Percentiles rank a stretch among this genome's conserved stretches.
Conservation (phyloP, 2,329 filamentous ascomycete species). For the Alternaria atra region DNA sequence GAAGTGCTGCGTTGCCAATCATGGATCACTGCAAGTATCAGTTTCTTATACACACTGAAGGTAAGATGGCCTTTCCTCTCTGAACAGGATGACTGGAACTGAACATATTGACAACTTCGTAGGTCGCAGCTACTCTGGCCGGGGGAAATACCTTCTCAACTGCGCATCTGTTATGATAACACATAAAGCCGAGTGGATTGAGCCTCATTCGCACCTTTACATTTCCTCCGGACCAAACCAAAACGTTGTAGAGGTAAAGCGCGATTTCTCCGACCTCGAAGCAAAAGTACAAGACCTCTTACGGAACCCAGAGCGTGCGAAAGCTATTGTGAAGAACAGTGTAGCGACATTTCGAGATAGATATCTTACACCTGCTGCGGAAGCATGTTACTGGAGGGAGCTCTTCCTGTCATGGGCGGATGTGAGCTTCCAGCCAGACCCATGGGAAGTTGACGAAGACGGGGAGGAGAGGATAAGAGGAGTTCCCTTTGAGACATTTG, state of each 20-base stretch:
- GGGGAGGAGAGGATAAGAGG: slow-evolving; percentile 1
- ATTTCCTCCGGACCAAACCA: slow-evolving; percentile 22
- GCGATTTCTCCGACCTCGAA: slow-evolving; percentile 31
- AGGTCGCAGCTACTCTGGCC: slow-evolving; percentile 55
- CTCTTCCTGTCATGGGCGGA: slow-evolving; percentile 21
- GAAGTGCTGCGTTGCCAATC: slow-evolving; percentile 23
- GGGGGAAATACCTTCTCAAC: slow-evolving; percentile 61
- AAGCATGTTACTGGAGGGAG: slow-evolving; percentile 30
- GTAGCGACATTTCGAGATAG: slow-evolving; percentile 25
- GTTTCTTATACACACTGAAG: slow-evolving; percentile 60
- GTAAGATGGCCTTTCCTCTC: slow-evolving; percentile 40
- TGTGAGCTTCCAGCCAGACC: slow-evolving; percentile 25
- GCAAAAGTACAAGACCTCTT: slow-evolving; percentile 20
- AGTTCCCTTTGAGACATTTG: slow-evolving; percentile 12
- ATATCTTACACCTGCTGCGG: slow-evolving; percentile 26
- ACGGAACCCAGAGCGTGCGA: slow-evolving; percentile 19
- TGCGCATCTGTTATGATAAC: slow-evolving; percentile 45
- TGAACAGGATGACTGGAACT: not conserved
- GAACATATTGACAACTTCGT: not conserved
- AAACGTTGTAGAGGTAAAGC: slow-evolving; percentile 32
- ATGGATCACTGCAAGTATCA: slow-evolving; percentile 41
- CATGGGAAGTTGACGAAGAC: slow-evolving; percentile 1
- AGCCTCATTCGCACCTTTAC: slow-evolving; percentile 25
- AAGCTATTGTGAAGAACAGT: slow-evolving; percentile 24
- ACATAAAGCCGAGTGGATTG: slow-evolving; percentile 29